These are phyloP conservation scores for Aspergillus incahuasiensis DNA, from an alignment of 495 filamentous ascomycete species.

Conservation along the genomic window DNA sequence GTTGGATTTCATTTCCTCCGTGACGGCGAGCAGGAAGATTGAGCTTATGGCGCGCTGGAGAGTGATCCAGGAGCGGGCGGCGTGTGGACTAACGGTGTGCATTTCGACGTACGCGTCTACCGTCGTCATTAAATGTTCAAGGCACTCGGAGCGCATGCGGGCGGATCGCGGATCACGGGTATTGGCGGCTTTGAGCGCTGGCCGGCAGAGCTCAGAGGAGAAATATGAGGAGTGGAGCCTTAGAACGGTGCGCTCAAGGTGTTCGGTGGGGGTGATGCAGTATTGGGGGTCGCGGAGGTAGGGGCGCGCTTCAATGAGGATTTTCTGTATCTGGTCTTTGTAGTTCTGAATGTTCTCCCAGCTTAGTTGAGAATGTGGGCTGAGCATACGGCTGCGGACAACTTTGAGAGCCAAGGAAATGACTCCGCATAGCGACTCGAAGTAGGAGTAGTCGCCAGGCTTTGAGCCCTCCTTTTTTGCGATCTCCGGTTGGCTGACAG, in stretches of 20 bases:
- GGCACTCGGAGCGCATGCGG: slow-evolving; percentile 42
- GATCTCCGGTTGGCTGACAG: slow-evolving; percentile 45
- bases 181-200: slow-evolving; percentile 45
- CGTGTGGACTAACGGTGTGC: slow-evolving; percentile 40
- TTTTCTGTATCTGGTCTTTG: slow-evolving; percentile 46
- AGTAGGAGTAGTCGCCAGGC: slow-evolving; percentile 44
- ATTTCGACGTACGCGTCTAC: slow-evolving; percentile 47
- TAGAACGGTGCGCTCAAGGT: slow-evolving; percentile 51
- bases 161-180: slow-evolving; percentile 32
- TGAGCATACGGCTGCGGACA: slow-evolving; percentile 51
- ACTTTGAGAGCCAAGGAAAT: slow-evolving; percentile 52
- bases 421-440: slow-evolving; percentile 51
- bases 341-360: slow-evolving; percentile 45
- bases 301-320: slow-evolving; percentile 49
- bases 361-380: slow-evolving; percentile 38
- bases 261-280: slow-evolving; percentile 45
- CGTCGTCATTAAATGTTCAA: slow-evolving; percentile 38
- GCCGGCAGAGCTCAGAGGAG: slow-evolving; percentile 56
- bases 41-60: slow-evolving; percentile 46
- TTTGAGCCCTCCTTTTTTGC: slow-evolving; percentile 37
- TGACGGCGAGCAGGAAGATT: slow-evolving; percentile 43
- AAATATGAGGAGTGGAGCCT: slow-evolving; percentile 58
- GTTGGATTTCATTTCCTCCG: slow-evolving; percentile 40
- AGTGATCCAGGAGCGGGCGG: slow-evolving; percentile 44
- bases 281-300: slow-evolving; percentile 47